Evolutionary conservation across 192 early-diverging fungal genomes (phyloP), one percentile per base, ranked within the genome.

Genomic region (Coemansia aciculifera): DNA sequence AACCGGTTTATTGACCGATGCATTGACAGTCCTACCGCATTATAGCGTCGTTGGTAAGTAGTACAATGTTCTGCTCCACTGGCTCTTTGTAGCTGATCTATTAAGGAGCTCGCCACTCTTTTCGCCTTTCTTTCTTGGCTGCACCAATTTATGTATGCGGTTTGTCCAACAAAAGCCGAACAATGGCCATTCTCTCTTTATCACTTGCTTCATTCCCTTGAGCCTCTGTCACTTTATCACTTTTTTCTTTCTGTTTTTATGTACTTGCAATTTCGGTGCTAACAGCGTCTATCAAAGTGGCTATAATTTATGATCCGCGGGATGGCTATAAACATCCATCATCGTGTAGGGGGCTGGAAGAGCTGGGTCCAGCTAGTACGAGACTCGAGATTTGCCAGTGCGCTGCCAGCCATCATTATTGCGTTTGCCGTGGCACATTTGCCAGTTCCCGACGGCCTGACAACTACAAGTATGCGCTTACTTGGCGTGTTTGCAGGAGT

Each of bases 401-500:
- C 79, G 1, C 62, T 82, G 11, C 79, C 79, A 0, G 74, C 79
- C 2, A 68, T 77, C 10, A 10, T 66, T 11, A 13, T 76, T 0
- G 79, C 79, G 7, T 17, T 82, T 27, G 23, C 36, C 12, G 67
- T 82, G 23, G 74, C 79, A 2, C 48, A 77, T 27, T n/a, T 77
- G 23, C 79, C 79, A 5, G 71, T 34, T 13, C 79, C 79, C 7
- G 65, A 54, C 0, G 79, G 74, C 4, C 54, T 82, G 7, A 64
- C 74, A 2, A 15, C 52, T 49, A 77, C 74, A 11, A 73, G 74
- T 39, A 77, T 82, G 79, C 74, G 79, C 62, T 24, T 82, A n/a
- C 59, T 82, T 11, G 79, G 74, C 12, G 79, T 82, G 6, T 82
- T 82, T 66, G 71, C 74, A 2, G 79, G 79, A 15, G 81, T 84